Conservation (phyloP, 164 flowering plant genomes). For the Magnolia changhungtana region DNA sequence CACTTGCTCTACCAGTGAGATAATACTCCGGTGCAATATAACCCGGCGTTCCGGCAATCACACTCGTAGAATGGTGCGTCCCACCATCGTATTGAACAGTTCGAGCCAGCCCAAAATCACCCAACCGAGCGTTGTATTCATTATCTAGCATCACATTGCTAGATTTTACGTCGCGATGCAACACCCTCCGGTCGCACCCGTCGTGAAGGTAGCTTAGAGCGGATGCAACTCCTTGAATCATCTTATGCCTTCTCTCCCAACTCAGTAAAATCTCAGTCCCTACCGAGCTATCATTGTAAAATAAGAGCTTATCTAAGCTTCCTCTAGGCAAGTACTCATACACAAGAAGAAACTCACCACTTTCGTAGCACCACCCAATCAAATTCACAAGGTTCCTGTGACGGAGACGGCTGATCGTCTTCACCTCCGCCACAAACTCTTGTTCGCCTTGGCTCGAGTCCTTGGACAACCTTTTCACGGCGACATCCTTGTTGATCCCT, state of each 20-base stretch:
- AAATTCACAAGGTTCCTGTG: constrained; percentile 62
- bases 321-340: constrained; percentile 65
- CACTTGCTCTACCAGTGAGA: constrained; percentile 6
- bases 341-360: constrained; percentile 47
- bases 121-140: constrained; percentile 24
- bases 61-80: constrained; percentile 27
- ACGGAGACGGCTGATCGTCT: constrained; percentile 50
- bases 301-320: constrained; percentile 55
- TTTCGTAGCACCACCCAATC: constrained; percentile 64
- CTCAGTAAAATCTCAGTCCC: constrained; percentile 10
- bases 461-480: constrained; percentile 49
- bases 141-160: constrained; percentile 34
- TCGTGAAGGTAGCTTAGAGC: constrained; percentile 26
- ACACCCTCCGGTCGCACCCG: constrained; percentile 22
- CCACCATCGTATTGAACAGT: constrained; percentile 16
- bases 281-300: constrained; percentile 5
- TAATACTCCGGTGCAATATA: constrained; percentile 16
- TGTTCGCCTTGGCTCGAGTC: constrained; percentile 43
- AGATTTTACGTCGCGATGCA: constrained; percentile 30
- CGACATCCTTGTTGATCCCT: constrained; percentile 32
- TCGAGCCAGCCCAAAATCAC: constrained; percentile 36
- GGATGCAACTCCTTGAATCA: constrained; percentile 30
- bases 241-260: constrained; percentile 44
- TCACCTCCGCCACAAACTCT: constrained; percentile 58
- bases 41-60: constrained; percentile 43